phyloP scores from a whole-genome alignment of 805 yeast species.

The Sugiyamaella floridensis region DNA sequence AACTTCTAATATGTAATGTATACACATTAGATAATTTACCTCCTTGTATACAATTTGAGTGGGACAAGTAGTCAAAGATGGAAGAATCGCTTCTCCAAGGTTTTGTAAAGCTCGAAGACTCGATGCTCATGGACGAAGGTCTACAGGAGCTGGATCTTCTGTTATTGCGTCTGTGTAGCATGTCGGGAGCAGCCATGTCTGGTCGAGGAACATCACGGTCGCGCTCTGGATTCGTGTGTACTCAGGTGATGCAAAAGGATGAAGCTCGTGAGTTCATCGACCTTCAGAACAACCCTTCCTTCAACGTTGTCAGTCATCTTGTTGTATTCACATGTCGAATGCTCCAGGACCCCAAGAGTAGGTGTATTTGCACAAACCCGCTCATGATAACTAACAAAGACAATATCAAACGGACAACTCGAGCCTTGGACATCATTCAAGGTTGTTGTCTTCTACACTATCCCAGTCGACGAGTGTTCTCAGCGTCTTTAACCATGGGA shows the following conservation, averaged over 20 bases:
- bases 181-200: not conserved
- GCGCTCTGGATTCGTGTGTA: constrained; percentile 1
- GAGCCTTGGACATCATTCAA: constrained; percentile 40
- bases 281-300: constrained; percentile 46
- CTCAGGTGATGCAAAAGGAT: not conserved
- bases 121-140: not conserved
- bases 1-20: not conserved
- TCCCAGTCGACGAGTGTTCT: constrained; percentile 44
- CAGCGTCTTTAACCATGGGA: constrained; percentile 36
- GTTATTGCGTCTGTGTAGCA: not conserved
- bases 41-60: not conserved
- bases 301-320: constrained; percentile 36
- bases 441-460: constrained; percentile 59
- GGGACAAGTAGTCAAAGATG: not conserved
- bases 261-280: constrained; percentile 13
- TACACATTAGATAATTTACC: not conserved
- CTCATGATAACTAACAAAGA: not conserved
- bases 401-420: not conserved
- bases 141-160: not conserved
- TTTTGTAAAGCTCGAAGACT: not conserved
- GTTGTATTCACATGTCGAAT: not conserved
- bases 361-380: not conserved
- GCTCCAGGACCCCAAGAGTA: not conserved
- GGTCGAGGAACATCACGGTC: constrained; percentile 6
- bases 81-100: not conserved